Percentiles rank a stretch among this genome's conserved stretches.
Evolutionary conservation across 2,329 filamentous ascomycete genomes (phyloP).

Genomic region (Phialemonium atrogriseum): DNA sequence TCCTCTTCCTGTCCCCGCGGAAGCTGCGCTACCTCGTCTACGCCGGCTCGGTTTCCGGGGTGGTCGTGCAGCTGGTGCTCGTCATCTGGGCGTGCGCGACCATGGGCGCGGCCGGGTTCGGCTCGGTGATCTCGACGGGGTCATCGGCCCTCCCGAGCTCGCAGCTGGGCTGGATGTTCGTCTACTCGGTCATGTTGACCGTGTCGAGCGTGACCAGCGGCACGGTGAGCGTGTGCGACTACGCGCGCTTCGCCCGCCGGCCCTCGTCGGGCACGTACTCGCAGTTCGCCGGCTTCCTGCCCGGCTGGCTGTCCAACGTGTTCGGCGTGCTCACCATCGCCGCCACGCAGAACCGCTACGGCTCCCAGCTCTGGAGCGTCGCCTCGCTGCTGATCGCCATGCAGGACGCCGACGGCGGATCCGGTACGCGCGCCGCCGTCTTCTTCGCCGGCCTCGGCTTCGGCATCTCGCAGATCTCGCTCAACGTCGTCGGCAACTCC

Average conservation of each 20-base stretch:
- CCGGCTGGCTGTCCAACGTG: conserved; percentile 24
- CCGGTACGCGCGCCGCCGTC: conserved; percentile 25
- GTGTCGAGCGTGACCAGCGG: conserved; percentile 28
- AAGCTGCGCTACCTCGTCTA: conserved; percentile 33
- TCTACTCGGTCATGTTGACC: conserved; percentile 27
- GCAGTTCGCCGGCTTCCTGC: conserved; percentile 17
- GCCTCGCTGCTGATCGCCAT: conserved; percentile 24
- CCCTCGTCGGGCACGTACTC: conserved; percentile 25
- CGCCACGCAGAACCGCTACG: conserved; percentile 27
- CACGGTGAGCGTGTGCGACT: conserved; percentile 30
- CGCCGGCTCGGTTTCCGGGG: conserved; percentile 26
- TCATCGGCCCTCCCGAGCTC: conserved; percentile 12
- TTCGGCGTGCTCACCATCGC: conserved; percentile 32
- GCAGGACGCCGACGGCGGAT: conserved; percentile 18
- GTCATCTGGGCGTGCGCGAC: conserved; percentile 35
- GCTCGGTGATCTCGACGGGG: conserved; percentile 20
- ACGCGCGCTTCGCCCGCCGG: conserved; percentile 26
- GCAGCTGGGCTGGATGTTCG: conserved; percentile 26
- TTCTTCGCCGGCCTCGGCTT: conserved; percentile 28
- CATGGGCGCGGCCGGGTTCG: conserved; percentile 31
- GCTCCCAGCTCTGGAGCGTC: conserved; percentile 27
- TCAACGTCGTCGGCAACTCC: conserved; percentile 2
- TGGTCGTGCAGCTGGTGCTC: conserved; percentile 31
- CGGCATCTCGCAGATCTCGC: conserved; percentile 2
- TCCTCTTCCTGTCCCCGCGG: conserved; percentile 36